Percentiles rank a stretch among this genome's conserved stretches.
Conservation (phyloP, 768 basidiomycete genomes). For the Chiua virens region DNA sequence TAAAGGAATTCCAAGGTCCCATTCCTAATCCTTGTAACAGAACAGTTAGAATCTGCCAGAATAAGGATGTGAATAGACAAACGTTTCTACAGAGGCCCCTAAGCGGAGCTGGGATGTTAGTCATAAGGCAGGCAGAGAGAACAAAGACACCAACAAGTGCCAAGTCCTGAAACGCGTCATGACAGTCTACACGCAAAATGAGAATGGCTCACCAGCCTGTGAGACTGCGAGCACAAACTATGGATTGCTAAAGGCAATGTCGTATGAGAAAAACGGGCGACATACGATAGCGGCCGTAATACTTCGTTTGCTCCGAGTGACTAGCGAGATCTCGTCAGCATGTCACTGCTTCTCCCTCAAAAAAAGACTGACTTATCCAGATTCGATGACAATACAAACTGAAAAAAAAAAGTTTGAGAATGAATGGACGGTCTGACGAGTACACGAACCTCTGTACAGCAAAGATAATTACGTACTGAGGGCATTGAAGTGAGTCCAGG, state of each 20-base stretch:
- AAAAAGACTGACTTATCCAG: slow-evolving; percentile 15
- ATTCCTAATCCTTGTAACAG: background rate
- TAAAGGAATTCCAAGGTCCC: slow-evolving; percentile 6
- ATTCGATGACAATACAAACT: slow-evolving; percentile 19
- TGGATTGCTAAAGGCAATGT: background rate
- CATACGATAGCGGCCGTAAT: slow-evolving; percentile 3
- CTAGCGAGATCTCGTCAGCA: background rate
- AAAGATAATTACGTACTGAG: slow-evolving; percentile 6
- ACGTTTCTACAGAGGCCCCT: slow-evolving; percentile 4
- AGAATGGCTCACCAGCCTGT: slow-evolving; percentile 6
- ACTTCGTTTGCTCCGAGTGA: background rate
- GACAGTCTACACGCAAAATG: background rate
- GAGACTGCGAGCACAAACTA: background rate
- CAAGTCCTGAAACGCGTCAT: slow-evolving; percentile 3
- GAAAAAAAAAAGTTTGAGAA: background rate
- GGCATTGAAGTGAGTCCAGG: background rate
- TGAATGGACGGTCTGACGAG: background rate
- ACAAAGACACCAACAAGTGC: slow-evolving; percentile 4
- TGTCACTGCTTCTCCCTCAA: too few relatives aligned
- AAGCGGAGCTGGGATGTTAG: background rate
- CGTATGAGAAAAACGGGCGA: background rate
- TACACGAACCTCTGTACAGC: slow-evolving; percentile 12
- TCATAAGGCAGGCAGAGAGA: too few relatives aligned
- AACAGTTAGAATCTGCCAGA: background rate
- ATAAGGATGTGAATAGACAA: background rate